Evolutionary conservation across 495 filamentous ascomycete genomes (phyloP).

Genomic region (Penicillium salamii): DNA sequence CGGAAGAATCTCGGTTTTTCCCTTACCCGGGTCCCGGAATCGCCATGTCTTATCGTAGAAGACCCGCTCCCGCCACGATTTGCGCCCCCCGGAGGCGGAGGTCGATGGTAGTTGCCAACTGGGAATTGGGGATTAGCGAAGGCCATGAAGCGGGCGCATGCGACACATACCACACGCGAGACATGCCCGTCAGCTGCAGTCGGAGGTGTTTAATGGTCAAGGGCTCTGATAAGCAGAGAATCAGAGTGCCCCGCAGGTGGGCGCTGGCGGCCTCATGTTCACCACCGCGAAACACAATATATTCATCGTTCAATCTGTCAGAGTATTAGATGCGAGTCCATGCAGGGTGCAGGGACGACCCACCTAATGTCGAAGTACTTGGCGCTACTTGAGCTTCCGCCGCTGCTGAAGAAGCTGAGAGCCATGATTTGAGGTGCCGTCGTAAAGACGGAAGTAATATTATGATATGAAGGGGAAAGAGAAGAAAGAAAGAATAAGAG

Average conservation of each 20-base stretch:
- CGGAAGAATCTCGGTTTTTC: slow-evolving; percentile 58
- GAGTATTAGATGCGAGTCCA: slow-evolving; percentile 3
- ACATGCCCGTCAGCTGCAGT: slow-evolving; percentile 67
- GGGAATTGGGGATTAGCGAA: slow-evolving; percentile 1
- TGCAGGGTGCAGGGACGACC: slow-evolving; percentile 14
- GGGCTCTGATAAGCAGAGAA: slow-evolving; percentile 68
- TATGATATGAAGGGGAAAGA: slow-evolving; percentile 2
- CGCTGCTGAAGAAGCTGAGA: slow-evolving; percentile 49
- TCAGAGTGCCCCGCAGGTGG: slow-evolving; percentile 67
- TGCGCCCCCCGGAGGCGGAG: slow-evolving; percentile 41
- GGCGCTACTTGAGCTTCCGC: slow-evolving; percentile 46
- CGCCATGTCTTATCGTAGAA: slow-evolving; percentile 56
- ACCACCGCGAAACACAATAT: slow-evolving; percentile 73
- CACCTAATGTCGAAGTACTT: slow-evolving; percentile 58
- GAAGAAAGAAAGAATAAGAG: slow-evolving; percentile 11
- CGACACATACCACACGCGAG: slow-evolving; percentile 61
- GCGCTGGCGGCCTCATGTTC: slow-evolving; percentile 75
- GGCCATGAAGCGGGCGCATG: neutral
- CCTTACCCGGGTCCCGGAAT: slow-evolving; percentile 49
- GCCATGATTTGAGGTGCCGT: slow-evolving; percentile 37
- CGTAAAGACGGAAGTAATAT: slow-evolving; percentile 11
- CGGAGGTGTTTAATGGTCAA: slow-evolving; percentile 70
- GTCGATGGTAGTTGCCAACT: slow-evolving; percentile 51
- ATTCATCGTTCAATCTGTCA: slow-evolving; percentile 70
- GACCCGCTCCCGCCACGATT: slow-evolving; percentile 50